Conservation (phyloP, 805 yeast species). For the Lipomyces spencermartinsiae region DNA sequence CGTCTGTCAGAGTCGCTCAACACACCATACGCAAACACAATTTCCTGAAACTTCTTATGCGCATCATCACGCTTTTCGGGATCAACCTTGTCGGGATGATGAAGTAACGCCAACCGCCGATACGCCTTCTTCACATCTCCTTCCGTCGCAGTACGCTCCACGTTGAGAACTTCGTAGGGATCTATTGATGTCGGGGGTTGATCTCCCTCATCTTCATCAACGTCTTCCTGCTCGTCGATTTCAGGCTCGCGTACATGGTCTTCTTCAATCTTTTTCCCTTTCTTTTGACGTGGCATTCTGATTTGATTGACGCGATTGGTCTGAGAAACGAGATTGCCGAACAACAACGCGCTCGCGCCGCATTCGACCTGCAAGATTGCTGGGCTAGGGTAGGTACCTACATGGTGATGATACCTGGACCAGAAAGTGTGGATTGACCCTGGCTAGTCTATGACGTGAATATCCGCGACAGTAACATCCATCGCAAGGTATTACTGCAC, state of each 20-base stretch:
- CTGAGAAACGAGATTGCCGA: background rate
- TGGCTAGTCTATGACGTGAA: too few relatives aligned
- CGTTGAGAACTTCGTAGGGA: constrained; percentile 63
- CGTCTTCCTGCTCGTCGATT: constrained; percentile 7
- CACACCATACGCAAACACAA: constrained; percentile 77
- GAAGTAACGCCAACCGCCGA: constrained; percentile 63
- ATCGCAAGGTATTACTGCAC: too few relatives aligned
- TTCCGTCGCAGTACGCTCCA: constrained; percentile 49
- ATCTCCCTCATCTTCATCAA: constrained; percentile 8
- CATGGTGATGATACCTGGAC: too few relatives aligned
- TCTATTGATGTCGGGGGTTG: constrained; percentile 54
- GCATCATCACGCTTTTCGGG: constrained; percentile 48
- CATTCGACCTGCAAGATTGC: too few relatives aligned
- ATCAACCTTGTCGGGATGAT: constrained; percentile 75
- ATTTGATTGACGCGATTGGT: background rate
- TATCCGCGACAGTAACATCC: too few relatives aligned
- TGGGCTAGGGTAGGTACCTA: too few relatives aligned
- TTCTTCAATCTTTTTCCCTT: background rate
- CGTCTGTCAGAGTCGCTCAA: constrained; percentile 65
- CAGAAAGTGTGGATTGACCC: too few relatives aligned
- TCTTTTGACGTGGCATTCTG: background rate
- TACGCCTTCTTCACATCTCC: constrained; percentile 70
- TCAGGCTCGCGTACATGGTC: background rate
- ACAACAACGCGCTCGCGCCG: too few relatives aligned
- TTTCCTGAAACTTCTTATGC: constrained; percentile 61